These are phyloP conservation scores for Melampsora americana DNA, from an alignment of 1,284 basidiomycete species.

Conservation along the genomic window DNA sequence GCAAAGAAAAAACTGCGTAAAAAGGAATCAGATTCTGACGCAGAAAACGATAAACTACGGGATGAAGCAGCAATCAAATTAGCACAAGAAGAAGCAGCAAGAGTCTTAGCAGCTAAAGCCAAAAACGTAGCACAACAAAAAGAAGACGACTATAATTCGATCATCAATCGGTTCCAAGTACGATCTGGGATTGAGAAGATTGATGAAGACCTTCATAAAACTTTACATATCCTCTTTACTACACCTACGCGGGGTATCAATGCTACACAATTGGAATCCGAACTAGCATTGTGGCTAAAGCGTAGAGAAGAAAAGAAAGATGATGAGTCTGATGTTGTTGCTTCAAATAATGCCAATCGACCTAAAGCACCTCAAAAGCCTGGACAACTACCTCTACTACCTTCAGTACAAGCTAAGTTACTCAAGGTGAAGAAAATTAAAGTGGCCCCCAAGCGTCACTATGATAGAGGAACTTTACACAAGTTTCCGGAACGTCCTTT, in stretches of 20 bases:
- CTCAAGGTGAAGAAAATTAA: slow-evolving; percentile 20
- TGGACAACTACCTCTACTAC: slow-evolving; percentile 25
- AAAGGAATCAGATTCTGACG: slow-evolving; percentile 14
- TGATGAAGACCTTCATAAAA: slow-evolving; percentile 28
- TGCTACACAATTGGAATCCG: slow-evolving; percentile 38
- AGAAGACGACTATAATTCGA: slow-evolving; percentile 39
- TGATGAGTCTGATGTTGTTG: background rate
- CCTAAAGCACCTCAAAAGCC: background rate
- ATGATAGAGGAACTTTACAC: background rate
- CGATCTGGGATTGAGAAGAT: slow-evolving; percentile 25
- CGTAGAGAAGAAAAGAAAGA: slow-evolving; percentile 19
- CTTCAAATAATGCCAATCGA: background rate
- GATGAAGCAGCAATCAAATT: slow-evolving; percentile 14
- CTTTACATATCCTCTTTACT: slow-evolving; percentile 40
- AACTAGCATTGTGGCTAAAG: slow-evolving; percentile 29
- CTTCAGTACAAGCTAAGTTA: slow-evolving; percentile 38
- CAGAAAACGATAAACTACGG: background rate
- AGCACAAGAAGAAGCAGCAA: slow-evolving; percentile 35
- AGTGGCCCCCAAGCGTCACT: background rate
- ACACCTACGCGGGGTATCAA: slow-evolving; percentile 37
- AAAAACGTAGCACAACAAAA: slow-evolving; percentile 38
- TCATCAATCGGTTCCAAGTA: slow-evolving; percentile 37
- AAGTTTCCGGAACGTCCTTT: slow-evolving; percentile 26
- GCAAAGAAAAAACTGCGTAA: slow-evolving; percentile 12
- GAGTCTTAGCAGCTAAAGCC: slow-evolving; percentile 29